Conservation (phyloP, 148 eudicot species). For the Rhododendron ferrugineum region DNA sequence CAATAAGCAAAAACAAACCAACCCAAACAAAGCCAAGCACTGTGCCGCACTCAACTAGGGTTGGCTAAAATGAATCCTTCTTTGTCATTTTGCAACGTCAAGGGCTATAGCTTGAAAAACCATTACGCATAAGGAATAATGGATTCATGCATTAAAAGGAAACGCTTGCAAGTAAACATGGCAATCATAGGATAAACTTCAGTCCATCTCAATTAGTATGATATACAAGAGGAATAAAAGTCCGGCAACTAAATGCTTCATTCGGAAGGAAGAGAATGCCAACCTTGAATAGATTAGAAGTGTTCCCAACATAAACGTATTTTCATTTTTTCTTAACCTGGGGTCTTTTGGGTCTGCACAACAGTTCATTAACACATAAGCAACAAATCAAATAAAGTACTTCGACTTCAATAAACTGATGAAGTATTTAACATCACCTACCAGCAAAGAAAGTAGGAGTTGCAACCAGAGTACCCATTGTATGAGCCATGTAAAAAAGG, state of each 20-base stretch:
- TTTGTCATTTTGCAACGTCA: not conserved
- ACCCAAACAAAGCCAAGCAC: not conserved
- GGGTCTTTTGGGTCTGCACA: slow-evolving; percentile 75
- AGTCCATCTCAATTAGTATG: not conserved
- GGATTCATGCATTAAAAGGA: not conserved
- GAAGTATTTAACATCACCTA: slow-evolving; percentile 20
- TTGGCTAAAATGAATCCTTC: not conserved
- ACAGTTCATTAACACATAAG: slow-evolving; percentile 11
- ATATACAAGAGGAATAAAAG: not conserved
- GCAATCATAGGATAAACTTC: not conserved
- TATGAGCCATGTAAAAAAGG: slow-evolving; percentile 87
- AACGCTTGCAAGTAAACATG: not conserved
- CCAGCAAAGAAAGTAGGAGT: slow-evolving; percentile 89
- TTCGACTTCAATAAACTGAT: not conserved
- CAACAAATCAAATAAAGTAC: not conserved
- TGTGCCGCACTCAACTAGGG: not conserved
- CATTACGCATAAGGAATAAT: not conserved
- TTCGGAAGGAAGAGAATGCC: slow-evolving; percentile 14
- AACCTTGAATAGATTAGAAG: slow-evolving; percentile 85
- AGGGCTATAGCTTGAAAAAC: not conserved
- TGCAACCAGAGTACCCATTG: slow-evolving; percentile 89
- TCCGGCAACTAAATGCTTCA: not conserved
- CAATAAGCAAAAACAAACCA: not conserved
- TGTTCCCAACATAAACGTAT: slow-evolving; percentile 84
- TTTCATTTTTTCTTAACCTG: slow-evolving; percentile 57